Percentiles rank a stretch among this genome's conserved stretches.
Evolutionary conservation across 805 yeast genomes (phyloP).

Genomic region (Lipomyces japonicus): DNA sequence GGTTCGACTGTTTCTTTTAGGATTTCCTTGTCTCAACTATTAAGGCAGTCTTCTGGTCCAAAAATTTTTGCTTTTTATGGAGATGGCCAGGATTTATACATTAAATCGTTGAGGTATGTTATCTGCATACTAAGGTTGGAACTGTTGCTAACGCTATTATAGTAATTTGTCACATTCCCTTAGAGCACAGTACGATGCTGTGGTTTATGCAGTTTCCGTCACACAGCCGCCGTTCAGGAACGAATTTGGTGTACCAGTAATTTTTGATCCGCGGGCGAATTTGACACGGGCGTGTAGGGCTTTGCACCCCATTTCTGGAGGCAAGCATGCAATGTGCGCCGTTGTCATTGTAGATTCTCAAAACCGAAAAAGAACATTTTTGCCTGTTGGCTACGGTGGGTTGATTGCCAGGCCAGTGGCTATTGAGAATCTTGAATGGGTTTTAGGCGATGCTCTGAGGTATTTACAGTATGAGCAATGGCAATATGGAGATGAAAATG

Average conservation of each 20-base stretch:
- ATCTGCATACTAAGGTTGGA: neutral
- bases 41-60: constrained; percentile 10
- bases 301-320: constrained; percentile 28
- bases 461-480: constrained; percentile 20
- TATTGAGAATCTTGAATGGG: constrained; percentile 11
- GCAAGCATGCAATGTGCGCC: constrained; percentile 22
- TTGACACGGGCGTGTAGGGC: constrained; percentile 24
- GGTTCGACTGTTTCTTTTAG: constrained; percentile 5
- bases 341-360: constrained; percentile 15
- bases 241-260: constrained; percentile 9
- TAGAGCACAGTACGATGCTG: constrained; percentile 8
- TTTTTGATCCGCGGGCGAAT: constrained; percentile 16
- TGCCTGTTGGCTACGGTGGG: constrained; percentile 25
- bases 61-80: constrained; percentile 13
- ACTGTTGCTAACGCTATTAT: constrained; percentile 1
- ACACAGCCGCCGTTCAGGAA: constrained; percentile 12
- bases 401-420: constrained; percentile 14
- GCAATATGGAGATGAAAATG: too few species aligned
- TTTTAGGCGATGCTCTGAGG: constrained; percentile 11
- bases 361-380: constrained; percentile 13
- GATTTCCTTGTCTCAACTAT: neutral
- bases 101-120: constrained; percentile 7
- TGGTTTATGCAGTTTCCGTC: constrained; percentile 15
- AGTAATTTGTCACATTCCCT: constrained; percentile 1
- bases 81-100: constrained; percentile 5